Evolutionary conservation across 164 flowering plant genomes (phyloP), one percentile per base, ranked within the genome.

Genomic region (Paratinospora sagittata): DNA sequence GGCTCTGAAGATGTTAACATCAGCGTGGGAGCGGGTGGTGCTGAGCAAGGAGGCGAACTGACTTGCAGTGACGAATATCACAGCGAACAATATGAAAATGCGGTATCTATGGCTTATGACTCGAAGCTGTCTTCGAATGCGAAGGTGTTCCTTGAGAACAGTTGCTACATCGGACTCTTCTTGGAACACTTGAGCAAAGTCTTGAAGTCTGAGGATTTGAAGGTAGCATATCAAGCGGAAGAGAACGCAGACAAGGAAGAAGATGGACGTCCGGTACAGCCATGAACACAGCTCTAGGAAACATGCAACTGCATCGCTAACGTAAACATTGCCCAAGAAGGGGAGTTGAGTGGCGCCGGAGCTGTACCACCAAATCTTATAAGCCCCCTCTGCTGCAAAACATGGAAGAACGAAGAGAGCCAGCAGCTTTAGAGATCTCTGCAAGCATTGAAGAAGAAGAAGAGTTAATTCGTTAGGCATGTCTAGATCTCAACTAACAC

Each of bases 331-430:
- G n/a, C 92, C 96, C 45, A 88, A 63, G 84, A 89, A 95, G 23
- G 98, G 98, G 23, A 95, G 88, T 26, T 72, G 87, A 10, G 87
- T 76, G 3, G 85, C 86, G 1, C 94, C 98, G 0, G 97, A 89
- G 52, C 78, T 72, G 77, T 90, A 92, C 97, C 97, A 95, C 97
- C 98, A 92, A 63, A 89, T 82, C 76, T 94, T 92, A 81, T 94
- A 89, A 3, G 89, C 89, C 24, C 76, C 69, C 73, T 90, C 97
- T 0, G 81, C 89, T 4, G 76, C 68, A 70, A 95, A 95, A 71
- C 97, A 90, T 1, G 98, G 98, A 41, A 88, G 72, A 23, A 95
- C 97, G 69, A 94, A 90, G 70, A 81, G 14, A 9, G 81, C 76
- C 6, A 91, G 72, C 13, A 94, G 60, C 78, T 77, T 85, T 79